Evolutionary conservation across 208 protist genomes (phyloP), one percentile per base, ranked within the genome.

Genomic region (Acanthamoeba lenticulata): DNA sequence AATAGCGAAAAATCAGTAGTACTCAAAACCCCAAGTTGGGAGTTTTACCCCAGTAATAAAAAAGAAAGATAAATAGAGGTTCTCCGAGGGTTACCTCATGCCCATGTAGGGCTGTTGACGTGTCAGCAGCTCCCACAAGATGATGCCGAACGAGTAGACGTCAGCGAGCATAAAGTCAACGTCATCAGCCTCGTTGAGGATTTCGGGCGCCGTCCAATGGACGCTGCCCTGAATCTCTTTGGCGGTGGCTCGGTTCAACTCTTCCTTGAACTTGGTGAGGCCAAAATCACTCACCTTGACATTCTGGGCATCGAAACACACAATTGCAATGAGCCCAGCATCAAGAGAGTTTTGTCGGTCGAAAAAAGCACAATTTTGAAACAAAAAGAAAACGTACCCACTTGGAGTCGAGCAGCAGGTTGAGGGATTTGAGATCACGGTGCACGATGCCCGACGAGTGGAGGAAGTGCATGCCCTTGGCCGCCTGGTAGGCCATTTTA

Each of bases 201-300:
- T 38, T 42, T 85, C 74, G 0, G 74, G 74, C 5, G 74, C 74
- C 1, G 74, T 85, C 74, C 74, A 85, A 29, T 85, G 74, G 27
- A 85, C 44, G 45, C 74, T 85, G 74, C 45, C 44, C 74, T 85
- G 40, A 29, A 42, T 38, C 44, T 55, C 32, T 42, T 85, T 85
- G 72, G 52, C 52, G 5, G 52, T n/a, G 57, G n/a, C 34, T 21
- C 57, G 57, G n/a, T 67, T 67, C 57, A 85, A 29, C 44, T 55
- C 29, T 29, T 85, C 74, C 42, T 55, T 47, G 74, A 85, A 85
- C 45, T 38, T n/a, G 44, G 74, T 85, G 1, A 85, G 45, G 44
- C 74, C 74, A 19, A 77, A 77, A 29, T 77, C 67, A 34, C 1
- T 13, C 36, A 77, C 93, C 88, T 96, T 96, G 42, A 96, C 93